Conservation (phyloP, 768 basidiomycete species). For the Termitomyces heimii region DNA sequence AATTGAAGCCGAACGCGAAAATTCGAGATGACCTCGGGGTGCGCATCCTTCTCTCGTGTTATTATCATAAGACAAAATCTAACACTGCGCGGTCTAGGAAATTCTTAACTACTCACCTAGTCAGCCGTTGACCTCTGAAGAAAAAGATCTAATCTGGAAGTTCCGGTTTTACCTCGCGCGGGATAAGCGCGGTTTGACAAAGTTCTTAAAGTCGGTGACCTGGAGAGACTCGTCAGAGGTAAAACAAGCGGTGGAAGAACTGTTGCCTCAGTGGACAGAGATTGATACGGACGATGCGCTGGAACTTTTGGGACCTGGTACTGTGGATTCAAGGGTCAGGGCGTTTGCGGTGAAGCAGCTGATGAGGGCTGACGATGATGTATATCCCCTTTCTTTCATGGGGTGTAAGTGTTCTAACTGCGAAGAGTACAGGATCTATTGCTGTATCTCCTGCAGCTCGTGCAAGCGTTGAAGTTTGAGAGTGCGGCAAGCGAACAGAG, state of each 20-base stretch:
- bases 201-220: slow-evolving; percentile 96
- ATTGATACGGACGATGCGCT: slow-evolving; percentile 96
- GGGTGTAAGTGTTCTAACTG: background rate
- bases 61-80: background rate
- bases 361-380: slow-evolving; percentile 90
- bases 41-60: slow-evolving; percentile 19
- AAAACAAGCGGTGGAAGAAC: slow-evolving; percentile 94
- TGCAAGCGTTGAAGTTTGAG: slow-evolving; percentile 97
- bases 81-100: slow-evolving; percentile 41
- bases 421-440: slow-evolving; percentile 68
- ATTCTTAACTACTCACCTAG: slow-evolving; percentile 92
- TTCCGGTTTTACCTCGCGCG: slow-evolving; percentile 96
- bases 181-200: slow-evolving; percentile 91
- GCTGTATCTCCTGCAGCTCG: slow-evolving; percentile 90
- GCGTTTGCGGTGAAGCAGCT: slow-evolving; percentile 93
- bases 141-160: slow-evolving; percentile 97
- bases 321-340: slow-evolving; percentile 85
- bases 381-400: slow-evolving; percentile 27
- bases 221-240: slow-evolving; percentile 97
- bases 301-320: slow-evolving; percentile 87
- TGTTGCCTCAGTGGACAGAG: slow-evolving; percentile 95
- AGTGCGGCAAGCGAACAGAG: slow-evolving; percentile 72
- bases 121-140: slow-evolving; percentile 78
- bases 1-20: slow-evolving; percentile 95
- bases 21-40: slow-evolving; percentile 91